Evolutionary conservation across 1,284 basidiomycete species (phyloP), one percentile per base, ranked within the genome.

Genomic region (Rhodotorula sp.): DNA sequence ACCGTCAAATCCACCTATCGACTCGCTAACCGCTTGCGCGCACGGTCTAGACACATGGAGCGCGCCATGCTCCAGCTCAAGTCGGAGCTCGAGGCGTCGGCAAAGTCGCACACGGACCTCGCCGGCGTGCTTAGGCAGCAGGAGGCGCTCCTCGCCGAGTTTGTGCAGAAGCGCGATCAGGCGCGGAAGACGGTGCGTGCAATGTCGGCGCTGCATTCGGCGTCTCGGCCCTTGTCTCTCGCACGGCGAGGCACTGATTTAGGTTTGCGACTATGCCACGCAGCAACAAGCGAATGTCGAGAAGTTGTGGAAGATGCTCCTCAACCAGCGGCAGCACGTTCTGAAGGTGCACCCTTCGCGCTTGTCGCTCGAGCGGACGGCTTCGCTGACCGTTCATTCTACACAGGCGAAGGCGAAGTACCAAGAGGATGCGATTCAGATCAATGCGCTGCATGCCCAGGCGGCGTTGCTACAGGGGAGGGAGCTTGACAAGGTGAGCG

Each of bases 381-480:
- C 48, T 4, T 7, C 12, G 61, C 48, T 23, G 41, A 7, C 78
- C 86, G 82, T 9, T 19, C 10, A 16, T 7, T 21, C 41, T 17
- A 4, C n/a, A 8, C 62, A 63, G 62, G 92, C 96, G 2, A 88
- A 92, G 74, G 93, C 97, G 80, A 92, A 94, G 80, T 99, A 98
- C 83, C 93, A 97, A 81, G 85, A 87, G 66, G 94, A 98, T 80
- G 97, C 95, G 81, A 86, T 97, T 73, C 89, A 90, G 73, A 95
- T 98, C 85, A 98, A 98, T 81, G 91, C 92, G 13, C 95, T 91
- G 81, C 96, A 94, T 7, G 96, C 96, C 3, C 94, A 97, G 82
- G 88, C 90, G 64, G 91, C 91, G 10, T 86, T 99, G 16, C 90
- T 94, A 27, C 96, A 99, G 82, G 97, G 96, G 49, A 90, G 89